Percentiles rank a stretch among this genome's conserved stretches.
phyloP scores from a whole-genome alignment of 2,329 filamentous ascomycete genomes.

The Fusarium mangiferae region DNA sequence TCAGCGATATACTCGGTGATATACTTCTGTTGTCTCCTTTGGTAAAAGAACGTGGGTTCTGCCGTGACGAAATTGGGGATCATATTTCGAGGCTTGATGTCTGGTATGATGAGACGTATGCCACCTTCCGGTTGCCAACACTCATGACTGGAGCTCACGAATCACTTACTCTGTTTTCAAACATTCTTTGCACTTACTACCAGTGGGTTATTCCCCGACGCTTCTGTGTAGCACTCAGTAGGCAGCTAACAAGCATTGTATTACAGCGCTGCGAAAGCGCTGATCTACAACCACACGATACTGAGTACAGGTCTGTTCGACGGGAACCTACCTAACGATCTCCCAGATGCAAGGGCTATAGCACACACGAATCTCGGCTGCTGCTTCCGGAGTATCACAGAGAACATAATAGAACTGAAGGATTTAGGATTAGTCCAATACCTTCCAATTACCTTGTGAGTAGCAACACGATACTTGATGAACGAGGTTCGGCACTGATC shows the following conservation, averaged over 20 bases:
- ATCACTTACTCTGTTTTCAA: neutral
- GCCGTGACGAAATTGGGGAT: neutral
- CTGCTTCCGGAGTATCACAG: neutral
- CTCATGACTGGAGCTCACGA: neutral
- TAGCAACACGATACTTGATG: neutral
- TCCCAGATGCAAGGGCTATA: rapidly evolving
- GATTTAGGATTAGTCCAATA: neutral
- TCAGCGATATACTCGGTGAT: neutral
- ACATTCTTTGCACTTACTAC: neutral
- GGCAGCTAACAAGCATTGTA: rapidly evolving
- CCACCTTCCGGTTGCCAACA: neutral
- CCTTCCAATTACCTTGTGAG: neutral
- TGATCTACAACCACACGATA: neutral
- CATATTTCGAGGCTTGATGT: neutral
- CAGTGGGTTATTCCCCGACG: neutral
- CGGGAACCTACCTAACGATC: neutral
- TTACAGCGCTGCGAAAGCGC: neutral
- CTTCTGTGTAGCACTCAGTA: rapidly evolving
- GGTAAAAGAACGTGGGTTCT: neutral
- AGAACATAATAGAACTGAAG: neutral
- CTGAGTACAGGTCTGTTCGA: neutral
- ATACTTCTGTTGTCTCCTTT: neutral
- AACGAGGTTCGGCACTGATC: neutral
- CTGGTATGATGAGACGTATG: neutral
- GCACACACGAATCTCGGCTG: neutral